phyloP scores from a whole-genome alignment of 129 eudicot genomes.

The Escallonia herrerae region DNA sequence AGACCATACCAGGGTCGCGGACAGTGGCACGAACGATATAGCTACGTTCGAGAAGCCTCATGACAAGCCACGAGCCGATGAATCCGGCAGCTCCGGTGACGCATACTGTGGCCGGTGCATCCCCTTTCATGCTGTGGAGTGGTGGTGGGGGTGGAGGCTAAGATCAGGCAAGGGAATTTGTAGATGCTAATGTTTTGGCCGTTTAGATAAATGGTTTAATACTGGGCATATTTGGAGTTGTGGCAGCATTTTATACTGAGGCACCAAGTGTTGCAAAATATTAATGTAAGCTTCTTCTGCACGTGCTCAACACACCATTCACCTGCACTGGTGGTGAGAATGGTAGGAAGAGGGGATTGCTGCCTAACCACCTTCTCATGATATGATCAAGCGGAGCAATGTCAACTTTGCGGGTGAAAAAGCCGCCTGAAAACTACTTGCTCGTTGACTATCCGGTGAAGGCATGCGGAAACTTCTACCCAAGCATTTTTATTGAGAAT shows the following conservation, averaged over 20 bases:
- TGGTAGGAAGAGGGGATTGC: neutral
- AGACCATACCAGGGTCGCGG: conserved; percentile 57
- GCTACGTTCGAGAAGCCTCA: conserved; percentile 80
- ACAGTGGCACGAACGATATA: conserved; percentile 75
- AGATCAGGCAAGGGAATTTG: too few species aligned
- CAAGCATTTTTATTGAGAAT: too few species aligned
- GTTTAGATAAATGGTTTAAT: neutral
- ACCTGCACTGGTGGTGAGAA: conserved; percentile 1
- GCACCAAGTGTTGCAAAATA: neutral
- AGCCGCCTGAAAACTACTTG: too few species aligned
- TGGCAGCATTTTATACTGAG: neutral
- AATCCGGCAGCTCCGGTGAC: conserved; percentile 91
- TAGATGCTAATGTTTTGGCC: neutral
- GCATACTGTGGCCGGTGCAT: conserved; percentile 41
- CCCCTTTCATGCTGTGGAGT: conserved; percentile 19
- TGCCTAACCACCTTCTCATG: neutral
- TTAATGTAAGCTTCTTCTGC: neutral
- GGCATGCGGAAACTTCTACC: neutral
- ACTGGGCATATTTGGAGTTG: conserved; percentile 6
- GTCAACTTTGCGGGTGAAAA: too few species aligned
- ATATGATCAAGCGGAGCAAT: too few species aligned
- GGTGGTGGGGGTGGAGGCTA: neutral
- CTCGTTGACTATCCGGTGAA: neutral
- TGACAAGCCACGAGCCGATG: conserved; percentile 83
- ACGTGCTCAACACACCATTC: conserved; percentile 27